Evolutionary conservation across 2,329 filamentous ascomycete genomes (phyloP).

Genomic region (Fusarium sp.): DNA sequence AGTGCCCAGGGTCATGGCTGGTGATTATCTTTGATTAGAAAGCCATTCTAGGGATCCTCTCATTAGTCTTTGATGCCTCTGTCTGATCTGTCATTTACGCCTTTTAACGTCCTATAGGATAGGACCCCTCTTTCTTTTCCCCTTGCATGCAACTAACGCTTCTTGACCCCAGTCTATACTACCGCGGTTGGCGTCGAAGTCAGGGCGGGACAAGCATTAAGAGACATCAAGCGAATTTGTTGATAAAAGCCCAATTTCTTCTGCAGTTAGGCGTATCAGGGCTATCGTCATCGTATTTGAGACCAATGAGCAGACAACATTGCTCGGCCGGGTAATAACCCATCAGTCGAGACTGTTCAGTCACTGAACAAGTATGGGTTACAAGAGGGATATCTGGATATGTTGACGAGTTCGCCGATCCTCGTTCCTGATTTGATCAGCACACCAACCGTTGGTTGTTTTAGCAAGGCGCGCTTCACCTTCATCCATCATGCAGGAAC

Average conservation of each 20-base stretch:
- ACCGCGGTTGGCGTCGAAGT: conserved; percentile 21
- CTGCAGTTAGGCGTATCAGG: neutral
- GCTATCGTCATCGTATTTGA: conserved; percentile 1
- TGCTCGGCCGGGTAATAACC: neutral
- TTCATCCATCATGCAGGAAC: neutral
- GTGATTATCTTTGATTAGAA: conserved; percentile 2
- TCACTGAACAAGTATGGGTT: neutral
- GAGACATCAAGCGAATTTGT: conserved; percentile 15
- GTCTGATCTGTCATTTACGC: conserved; percentile 20
- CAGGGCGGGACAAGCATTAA: conserved; percentile 22
- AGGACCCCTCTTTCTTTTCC: conserved; percentile 7
- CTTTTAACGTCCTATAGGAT: conserved; percentile 6
- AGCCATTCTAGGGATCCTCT: conserved; percentile 5
- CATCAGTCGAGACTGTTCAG: neutral
- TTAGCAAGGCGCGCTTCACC: neutral
- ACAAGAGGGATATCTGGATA: neutral
- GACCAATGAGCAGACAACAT: conserved; percentile 2
- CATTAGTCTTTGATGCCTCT: conserved; percentile 12
- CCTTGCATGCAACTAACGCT: conserved; percentile 15
- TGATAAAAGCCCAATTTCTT: conserved; percentile 1
- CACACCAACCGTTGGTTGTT: neutral
- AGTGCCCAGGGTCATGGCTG: neutral
- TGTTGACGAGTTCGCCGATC: conserved; percentile 4
- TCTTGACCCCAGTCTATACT: conserved; percentile 20
- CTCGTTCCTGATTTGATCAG: neutral